Percentiles rank a stretch among this genome's conserved stretches.
Conservation (phyloP, 2,329 filamentous ascomycete genomes). For the Aspergillus sergii region DNA sequence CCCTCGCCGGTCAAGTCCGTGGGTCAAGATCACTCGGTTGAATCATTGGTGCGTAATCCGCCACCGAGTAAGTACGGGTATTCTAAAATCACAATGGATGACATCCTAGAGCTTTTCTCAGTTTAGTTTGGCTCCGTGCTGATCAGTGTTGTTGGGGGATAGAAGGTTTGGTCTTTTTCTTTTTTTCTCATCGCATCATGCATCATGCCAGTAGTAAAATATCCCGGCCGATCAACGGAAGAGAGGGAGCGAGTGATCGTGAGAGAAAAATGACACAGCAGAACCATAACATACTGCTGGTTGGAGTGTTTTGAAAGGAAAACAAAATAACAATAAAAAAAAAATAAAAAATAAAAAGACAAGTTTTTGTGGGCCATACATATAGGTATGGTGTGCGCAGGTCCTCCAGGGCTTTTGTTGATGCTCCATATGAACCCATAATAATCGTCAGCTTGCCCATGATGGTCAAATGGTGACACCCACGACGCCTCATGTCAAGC, state of each 20-base stretch:
- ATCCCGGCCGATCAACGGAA: neutral
- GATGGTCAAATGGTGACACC: neutral
- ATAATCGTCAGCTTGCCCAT: neutral
- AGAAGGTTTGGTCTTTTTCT: neutral
- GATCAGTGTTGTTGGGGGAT: constrained; percentile 6
- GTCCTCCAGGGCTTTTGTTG: too few species aligned
- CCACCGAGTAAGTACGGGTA: constrained; percentile 14
- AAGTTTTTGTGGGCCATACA: neutral
- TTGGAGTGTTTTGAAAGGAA: neutral
- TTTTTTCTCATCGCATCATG: neutral
- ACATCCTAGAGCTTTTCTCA: constrained; percentile 6
- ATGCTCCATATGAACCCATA: neutral
- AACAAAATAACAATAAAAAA: neutral
- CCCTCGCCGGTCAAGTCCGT: neutral
- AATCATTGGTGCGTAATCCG: constrained; percentile 17
- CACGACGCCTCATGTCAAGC: constrained; percentile 3
- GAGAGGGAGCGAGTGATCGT: neutral
- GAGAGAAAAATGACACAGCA: neutral
- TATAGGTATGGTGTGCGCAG: neutral
- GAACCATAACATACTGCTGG: neutral
- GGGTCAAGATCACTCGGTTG: constrained; percentile 7
- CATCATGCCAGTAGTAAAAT: neutral
- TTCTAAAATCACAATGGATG: neutral
- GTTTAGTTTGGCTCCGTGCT: neutral
- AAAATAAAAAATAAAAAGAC: neutral